These are phyloP conservation scores for Aspergillus vadensis DNA, from an alignment of 2,329 filamentous ascomycete species.

Conservation along the genomic window DNA sequence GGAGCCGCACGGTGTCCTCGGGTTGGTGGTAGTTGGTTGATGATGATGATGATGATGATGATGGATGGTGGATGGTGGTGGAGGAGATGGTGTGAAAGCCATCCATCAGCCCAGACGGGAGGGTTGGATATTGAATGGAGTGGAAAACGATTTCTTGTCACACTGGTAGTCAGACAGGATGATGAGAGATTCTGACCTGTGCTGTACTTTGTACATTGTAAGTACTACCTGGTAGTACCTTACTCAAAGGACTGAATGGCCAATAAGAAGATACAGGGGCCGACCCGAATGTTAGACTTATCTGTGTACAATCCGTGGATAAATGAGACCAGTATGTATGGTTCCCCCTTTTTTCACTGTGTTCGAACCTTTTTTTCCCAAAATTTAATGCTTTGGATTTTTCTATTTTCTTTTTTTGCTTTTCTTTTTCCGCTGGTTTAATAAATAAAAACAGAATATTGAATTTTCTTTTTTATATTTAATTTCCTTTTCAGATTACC, in stretches of 20 bases:
- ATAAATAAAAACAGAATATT: too few species aligned
- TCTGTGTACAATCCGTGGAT: not conserved
- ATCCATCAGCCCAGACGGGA: not conserved
- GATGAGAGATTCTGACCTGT: too few species aligned
- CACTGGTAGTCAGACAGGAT: too few species aligned
- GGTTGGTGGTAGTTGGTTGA: not conserved
- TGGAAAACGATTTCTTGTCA: too few species aligned
- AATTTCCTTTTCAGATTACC: not conserved
- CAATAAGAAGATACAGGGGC: not conserved
- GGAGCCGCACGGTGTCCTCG: slow-evolving; percentile 1
- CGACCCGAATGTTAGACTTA: slow-evolving; percentile 1
- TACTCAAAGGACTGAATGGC: not conserved
- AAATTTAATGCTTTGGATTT: not conserved
- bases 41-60: too few species aligned
- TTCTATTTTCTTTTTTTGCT: not conserved
- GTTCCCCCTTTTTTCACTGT: not conserved
- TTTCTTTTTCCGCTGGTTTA: not conserved
- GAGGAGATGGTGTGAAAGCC: slow-evolving; percentile 1
- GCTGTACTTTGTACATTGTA: too few species aligned
- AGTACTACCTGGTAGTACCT: too few species aligned
- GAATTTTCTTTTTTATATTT: not conserved
- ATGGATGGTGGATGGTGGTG: not conserved
- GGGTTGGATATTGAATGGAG: too few species aligned
- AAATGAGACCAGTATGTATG: not conserved
- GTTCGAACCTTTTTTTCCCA: not conserved